Percentiles rank a stretch among this genome's conserved stretches.
Evolutionary conservation across 2,329 filamentous ascomycete species (phyloP).

Genomic region (Epichloe festucae): DNA sequence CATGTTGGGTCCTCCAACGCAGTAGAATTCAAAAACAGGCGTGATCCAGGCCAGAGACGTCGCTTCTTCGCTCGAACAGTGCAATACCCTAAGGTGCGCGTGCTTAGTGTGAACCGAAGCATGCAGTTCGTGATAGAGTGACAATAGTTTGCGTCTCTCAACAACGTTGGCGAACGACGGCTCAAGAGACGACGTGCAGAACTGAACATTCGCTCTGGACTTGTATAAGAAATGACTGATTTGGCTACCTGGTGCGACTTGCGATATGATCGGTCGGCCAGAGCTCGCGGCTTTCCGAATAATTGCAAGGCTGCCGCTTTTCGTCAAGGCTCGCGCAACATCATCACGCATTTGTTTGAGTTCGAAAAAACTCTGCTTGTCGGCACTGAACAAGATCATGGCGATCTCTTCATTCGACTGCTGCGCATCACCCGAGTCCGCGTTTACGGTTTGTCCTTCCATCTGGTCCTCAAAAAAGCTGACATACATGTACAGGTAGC

Average conservation of each 20-base stretch:
- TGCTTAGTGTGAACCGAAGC: conserved; percentile 73
- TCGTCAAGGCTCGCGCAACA: conserved; percentile 55
- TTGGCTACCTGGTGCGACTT: conserved; percentile 68
- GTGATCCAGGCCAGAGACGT: conserved; percentile 85
- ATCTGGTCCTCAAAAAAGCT: conserved; percentile 65
- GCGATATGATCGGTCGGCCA: conserved; percentile 58
- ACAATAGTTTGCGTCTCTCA: conserved; percentile 60
- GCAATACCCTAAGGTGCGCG: conserved; percentile 74
- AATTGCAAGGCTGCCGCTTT: conserved; percentile 59
- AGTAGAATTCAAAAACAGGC: conserved; percentile 85
- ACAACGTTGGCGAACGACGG: conserved; percentile 50
- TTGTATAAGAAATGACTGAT: conserved; percentile 94
- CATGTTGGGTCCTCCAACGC: conserved; percentile 68
- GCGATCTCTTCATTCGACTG: conserved; percentile 68
- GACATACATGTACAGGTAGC: conserved; percentile 98
- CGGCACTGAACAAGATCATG: conserved; percentile 79
- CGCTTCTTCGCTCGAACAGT: conserved; percentile 60
- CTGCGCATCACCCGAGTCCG: conserved; percentile 45
- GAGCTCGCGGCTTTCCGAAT: conserved; percentile 59
- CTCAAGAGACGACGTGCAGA: conserved; percentile 73
- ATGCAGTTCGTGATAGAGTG: conserved; percentile 75
- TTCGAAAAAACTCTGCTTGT: conserved; percentile 93
- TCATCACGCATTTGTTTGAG: conserved; percentile 61
- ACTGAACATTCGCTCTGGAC: conserved; percentile 87
- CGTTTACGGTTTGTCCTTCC: conserved; percentile 25